Conservation (phyloP, 768 basidiomycete species). For the Tremella mesenterica region DNA sequence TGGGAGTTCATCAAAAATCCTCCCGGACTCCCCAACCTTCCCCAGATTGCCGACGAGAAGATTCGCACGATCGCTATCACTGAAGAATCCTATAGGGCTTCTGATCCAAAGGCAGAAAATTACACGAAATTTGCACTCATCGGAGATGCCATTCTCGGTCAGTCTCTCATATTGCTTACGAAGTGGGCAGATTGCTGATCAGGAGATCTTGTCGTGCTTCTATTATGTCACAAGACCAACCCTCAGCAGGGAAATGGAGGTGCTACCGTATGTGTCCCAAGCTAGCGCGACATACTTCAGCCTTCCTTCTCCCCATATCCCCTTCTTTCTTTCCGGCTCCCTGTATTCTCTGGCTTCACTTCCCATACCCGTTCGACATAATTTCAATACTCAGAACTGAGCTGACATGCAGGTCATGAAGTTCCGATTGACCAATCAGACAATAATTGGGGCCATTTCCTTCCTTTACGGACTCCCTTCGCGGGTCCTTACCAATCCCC, state of each 20-base stretch:
- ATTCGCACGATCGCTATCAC: conserved; percentile 21
- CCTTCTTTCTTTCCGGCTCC: too few relatives aligned
- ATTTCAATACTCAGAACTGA: too few relatives aligned
- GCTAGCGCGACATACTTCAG: too few relatives aligned
- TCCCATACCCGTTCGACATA: too few relatives aligned
- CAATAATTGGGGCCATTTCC: conserved; percentile 23
- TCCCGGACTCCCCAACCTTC: conserved; percentile 9
- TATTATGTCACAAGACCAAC: conserved; percentile 23
- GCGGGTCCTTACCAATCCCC: conserved; percentile 8
- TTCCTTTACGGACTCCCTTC: conserved; percentile 16
- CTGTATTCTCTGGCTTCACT: too few relatives aligned
- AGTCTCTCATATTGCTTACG: neutral
- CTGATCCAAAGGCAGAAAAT: conserved; percentile 1
- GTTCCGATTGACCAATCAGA: conserved; percentile 21
- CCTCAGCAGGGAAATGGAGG: conserved; percentile 21
- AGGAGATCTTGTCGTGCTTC: conserved; percentile 13
- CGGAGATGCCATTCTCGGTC: conserved; percentile 21
- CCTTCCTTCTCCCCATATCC: too few relatives aligned
- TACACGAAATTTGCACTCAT: conserved; percentile 32
- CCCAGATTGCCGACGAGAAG: conserved; percentile 10
- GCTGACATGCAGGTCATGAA: conserved; percentile 17
- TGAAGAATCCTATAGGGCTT: conserved; percentile 14
- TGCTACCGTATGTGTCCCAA: conserved; percentile 32
- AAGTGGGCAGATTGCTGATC: neutral
- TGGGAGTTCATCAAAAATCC: too few relatives aligned